Percentiles rank a stretch among this genome's conserved stretches.
Evolutionary conservation across 345 rosid genomes (phyloP).

Genomic region (Limnanthes douglasii): DNA sequence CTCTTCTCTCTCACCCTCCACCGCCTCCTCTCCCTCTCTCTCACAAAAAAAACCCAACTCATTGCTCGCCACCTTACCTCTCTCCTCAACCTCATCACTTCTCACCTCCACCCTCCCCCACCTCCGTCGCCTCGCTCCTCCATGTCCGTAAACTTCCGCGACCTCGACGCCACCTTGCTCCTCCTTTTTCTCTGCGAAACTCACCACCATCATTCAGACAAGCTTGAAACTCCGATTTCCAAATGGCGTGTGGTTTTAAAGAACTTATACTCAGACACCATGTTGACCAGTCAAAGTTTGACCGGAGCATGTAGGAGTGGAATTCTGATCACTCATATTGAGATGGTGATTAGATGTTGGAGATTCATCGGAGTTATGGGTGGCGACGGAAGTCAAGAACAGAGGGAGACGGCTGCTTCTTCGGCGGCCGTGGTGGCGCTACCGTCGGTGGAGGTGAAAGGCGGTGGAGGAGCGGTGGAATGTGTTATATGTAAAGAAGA

Average conservation of each 20-base stretch:
- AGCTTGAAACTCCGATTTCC: constrained; percentile 23
- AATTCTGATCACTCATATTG: constrained; percentile 44
- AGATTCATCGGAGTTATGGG: constrained; percentile 37
- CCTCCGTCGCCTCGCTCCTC: constrained; percentile 12
- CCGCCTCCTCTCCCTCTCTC: constrained; percentile 68
- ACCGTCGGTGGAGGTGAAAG: constrained; percentile 34
- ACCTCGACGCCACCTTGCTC: constrained; percentile 60
- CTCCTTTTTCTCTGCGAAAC: constrained; percentile 78
- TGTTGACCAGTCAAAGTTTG: constrained; percentile 20
- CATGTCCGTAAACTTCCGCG: constrained; percentile 30
- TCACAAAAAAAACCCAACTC: constrained; percentile 47
- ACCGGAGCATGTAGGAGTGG: constrained; percentile 38
- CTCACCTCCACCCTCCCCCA: constrained; percentile 19
- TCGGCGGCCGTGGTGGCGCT: constrained; percentile 49
- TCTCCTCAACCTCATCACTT: constrained; percentile 48
- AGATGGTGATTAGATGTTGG: constrained; percentile 45
- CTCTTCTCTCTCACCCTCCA: constrained; percentile 68
- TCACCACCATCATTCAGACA: constrained; percentile 42
- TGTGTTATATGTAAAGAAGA: constrained; percentile 83
- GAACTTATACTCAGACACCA: constrained; percentile 11
- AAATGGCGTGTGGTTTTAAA: constrained; percentile 44
- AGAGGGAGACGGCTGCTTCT: constrained; percentile 38
- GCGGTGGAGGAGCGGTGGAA: constrained; percentile 19
- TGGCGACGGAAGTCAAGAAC: constrained; percentile 19
- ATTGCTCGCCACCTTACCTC: constrained; percentile 74